A percentile compares a stretch with the other conserved stretches of the same genome.
phyloP scores from a whole-genome alignment of 305 asterid genomes.

The Caryopteris hybrid region DNA sequence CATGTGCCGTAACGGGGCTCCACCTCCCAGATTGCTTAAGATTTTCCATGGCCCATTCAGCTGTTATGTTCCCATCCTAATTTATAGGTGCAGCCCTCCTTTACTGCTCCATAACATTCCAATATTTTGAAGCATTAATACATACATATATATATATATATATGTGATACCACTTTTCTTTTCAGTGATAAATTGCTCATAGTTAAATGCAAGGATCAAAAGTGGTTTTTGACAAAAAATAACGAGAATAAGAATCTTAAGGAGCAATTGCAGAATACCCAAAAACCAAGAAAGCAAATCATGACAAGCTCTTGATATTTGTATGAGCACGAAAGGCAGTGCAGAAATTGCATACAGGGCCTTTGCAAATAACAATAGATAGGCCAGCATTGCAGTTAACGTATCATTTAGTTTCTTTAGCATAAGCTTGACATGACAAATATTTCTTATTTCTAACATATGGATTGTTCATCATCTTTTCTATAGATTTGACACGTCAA shows the following conservation, averaged over 20 bases:
- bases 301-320: too few species aligned
- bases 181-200: too few species aligned
- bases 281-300: too few species aligned
- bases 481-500: background rate
- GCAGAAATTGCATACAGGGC: too few species aligned
- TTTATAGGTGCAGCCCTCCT: conserved; percentile 9
- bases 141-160: background rate
- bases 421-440: background rate
- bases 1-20: conserved; percentile 1
- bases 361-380: conserved; percentile 12
- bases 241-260: background rate
- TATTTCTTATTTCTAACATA: background rate
- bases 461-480: background rate
- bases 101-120: conserved; percentile 9
- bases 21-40: conserved; percentile 28
- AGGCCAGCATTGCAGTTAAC: background rate
- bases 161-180: too few species aligned
- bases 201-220: background rate
- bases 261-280: too few species aligned
- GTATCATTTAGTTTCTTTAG: background rate
- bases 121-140: background rate
- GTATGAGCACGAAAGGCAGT: too few species aligned
- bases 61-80: conserved; percentile 6
- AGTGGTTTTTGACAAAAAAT: background rate
- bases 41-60: conserved; percentile 18